Evolutionary conservation across 2,329 filamentous ascomycete genomes (phyloP).

Genomic region (Periglandula ipomoeae): DNA sequence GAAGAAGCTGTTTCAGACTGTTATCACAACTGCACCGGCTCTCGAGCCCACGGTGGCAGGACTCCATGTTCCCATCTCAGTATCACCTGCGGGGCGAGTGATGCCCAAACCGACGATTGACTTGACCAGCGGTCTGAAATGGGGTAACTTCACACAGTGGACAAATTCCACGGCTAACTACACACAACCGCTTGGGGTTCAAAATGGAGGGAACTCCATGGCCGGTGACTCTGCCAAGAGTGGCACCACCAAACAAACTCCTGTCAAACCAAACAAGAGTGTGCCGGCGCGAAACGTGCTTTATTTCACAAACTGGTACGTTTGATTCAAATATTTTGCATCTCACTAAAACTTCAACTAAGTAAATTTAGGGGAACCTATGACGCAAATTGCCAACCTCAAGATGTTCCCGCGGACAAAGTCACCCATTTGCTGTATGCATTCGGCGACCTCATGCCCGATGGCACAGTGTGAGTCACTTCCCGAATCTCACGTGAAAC

Average conservation of each 20-base stretch:
- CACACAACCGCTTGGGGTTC: neutral
- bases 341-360: neutral
- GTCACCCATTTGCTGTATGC: constrained; percentile 66
- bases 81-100: neutral
- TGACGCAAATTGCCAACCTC: constrained; percentile 60
- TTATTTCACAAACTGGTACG: constrained; percentile 47
- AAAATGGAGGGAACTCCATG: neutral
- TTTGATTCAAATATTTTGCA: constrained; percentile 6
- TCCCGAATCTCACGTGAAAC: too few species aligned
- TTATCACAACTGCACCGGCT: neutral
- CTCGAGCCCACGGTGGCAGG: neutral
- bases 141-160: constrained; percentile 2
- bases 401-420: constrained; percentile 56
- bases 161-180: neutral
- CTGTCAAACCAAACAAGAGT: neutral
- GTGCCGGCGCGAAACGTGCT: constrained; percentile 28
- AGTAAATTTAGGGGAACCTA: constrained; percentile 55
- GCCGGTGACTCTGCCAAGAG: neutral
- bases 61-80: neutral
- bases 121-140: neutral
- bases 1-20: neutral
- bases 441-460: constrained; percentile 35
- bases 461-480: constrained; percentile 36
- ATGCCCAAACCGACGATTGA: neutral
- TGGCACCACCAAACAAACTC: neutral